These are phyloP conservation scores for Vaucheria bursata DNA, from an alignment of 352 stramenopile species.

Conservation along the genomic window DNA sequence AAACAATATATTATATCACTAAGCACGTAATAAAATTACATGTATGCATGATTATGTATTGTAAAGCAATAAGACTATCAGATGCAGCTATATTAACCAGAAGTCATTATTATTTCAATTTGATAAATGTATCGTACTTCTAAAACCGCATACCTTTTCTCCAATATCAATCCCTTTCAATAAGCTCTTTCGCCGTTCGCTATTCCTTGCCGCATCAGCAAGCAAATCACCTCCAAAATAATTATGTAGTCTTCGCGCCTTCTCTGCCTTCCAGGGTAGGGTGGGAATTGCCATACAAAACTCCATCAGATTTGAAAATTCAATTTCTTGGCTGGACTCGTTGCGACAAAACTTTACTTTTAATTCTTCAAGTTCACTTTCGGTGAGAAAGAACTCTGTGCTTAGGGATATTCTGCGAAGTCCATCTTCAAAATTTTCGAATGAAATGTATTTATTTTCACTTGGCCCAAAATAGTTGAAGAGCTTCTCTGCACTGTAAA, in stretches of 20 bases:
- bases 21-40: not conserved
- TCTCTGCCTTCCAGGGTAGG: conserved; percentile 45
- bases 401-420: conserved; percentile 29
- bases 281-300: conserved; percentile 46
- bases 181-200: not conserved
- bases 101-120: not conserved
- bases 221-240: not conserved
- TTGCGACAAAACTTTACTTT: conserved; percentile 29
- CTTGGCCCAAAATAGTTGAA: conserved; percentile 43
- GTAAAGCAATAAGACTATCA: not conserved
- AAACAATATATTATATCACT: not conserved
- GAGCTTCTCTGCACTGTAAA: conserved; percentile 14
- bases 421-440: conserved; percentile 26
- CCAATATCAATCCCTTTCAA: not conserved
- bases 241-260: conserved; percentile 9
- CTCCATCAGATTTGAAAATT: conserved; percentile 42
- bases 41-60: not conserved
- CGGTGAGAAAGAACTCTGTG: no score
- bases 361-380: conserved; percentile 35
- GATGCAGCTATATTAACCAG: not conserved
- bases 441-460: conserved; percentile 28
- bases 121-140: not conserved
- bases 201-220: not conserved
- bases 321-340: conserved; percentile 25
- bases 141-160: not conserved